These are phyloP conservation scores for Penicillium mononematosum DNA, from an alignment of 495 filamentous ascomycete species.

Conservation along the genomic window DNA sequence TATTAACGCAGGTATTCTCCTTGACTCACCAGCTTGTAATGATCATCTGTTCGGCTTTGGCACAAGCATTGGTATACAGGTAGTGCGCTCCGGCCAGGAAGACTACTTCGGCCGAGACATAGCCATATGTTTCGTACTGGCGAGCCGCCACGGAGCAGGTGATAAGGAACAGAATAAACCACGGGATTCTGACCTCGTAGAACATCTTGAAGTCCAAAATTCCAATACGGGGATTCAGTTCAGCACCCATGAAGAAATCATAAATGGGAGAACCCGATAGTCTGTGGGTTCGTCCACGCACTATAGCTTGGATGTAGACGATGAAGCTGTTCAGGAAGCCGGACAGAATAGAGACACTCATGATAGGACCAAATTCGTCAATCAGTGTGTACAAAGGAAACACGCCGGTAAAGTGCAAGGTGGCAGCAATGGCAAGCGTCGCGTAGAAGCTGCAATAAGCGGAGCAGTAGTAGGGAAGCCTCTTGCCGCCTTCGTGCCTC, in stretches of 20 bases:
- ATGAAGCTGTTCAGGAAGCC: constrained; percentile 75
- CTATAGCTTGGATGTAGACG: constrained; percentile 76
- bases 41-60: constrained; percentile 93
- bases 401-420: constrained; percentile 69
- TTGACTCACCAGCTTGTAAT: constrained; percentile 64
- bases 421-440: constrained; percentile 64
- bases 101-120: constrained; percentile 76
- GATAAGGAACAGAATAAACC: constrained; percentile 86
- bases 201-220: constrained; percentile 98
- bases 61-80: constrained; percentile 89
- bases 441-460: constrained; percentile 76
- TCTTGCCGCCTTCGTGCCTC: constrained; percentile 68
- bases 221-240: constrained; percentile 88
- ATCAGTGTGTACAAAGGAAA: constrained; percentile 83
- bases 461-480: constrained; percentile 86
- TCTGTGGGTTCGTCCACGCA: constrained; percentile 74
- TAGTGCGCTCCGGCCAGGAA: constrained; percentile 90
- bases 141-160: constrained; percentile 70
- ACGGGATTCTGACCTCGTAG: constrained; percentile 91
- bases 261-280: constrained; percentile 90
- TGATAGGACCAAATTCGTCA: constrained; percentile 83
- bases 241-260: constrained; percentile 98
- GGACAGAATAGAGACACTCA: constrained; percentile 83
- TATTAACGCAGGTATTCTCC: background rate
- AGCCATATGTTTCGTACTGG: constrained; percentile 84